Evolutionary conservation across 73 alveolate genomes (phyloP).

Genomic region (Blepharisma japonicum): DNA sequence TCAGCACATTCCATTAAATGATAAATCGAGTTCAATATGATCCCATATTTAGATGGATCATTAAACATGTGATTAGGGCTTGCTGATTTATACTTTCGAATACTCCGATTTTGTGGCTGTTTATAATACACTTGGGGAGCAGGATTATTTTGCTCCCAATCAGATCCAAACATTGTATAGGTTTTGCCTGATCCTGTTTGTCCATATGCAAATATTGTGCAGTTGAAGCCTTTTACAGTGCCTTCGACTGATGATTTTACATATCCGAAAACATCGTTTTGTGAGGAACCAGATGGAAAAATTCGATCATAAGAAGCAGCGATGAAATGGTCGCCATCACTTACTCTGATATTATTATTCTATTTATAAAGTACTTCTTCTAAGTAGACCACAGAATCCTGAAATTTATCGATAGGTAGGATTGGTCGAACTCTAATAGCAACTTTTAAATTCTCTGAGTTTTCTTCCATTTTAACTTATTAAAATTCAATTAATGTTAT

Average conservation of each 20-base stretch:
- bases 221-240: constrained; percentile 88
- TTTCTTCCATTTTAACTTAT: no score
- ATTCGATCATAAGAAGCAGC: constrained; percentile 75
- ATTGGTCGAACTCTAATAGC: background rate
- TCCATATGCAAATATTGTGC: constrained; percentile 93
- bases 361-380: background rate
- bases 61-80: background rate
- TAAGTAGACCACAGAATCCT: background rate
- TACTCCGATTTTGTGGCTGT: no score
- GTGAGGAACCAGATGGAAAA: constrained; percentile 60
- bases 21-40: constrained; percentile 86
- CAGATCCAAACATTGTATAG: constrained; percentile 89
- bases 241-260: constrained; percentile 58
- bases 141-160: constrained; percentile 47
- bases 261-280: constrained; percentile 65
- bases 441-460: background rate
- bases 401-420: background rate
- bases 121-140: constrained; percentile 23
- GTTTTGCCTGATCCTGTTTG: constrained; percentile 99
- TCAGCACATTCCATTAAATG: constrained; percentile 72
- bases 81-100: no score
- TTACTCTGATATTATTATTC: constrained; percentile 55
- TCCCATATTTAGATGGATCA: constrained; percentile 66
- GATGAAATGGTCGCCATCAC: constrained; percentile 41
- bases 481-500: no score